These are phyloP conservation scores for Castanea crenata DNA, from an alignment of 306 rosid species.

Conservation along the genomic window DNA sequence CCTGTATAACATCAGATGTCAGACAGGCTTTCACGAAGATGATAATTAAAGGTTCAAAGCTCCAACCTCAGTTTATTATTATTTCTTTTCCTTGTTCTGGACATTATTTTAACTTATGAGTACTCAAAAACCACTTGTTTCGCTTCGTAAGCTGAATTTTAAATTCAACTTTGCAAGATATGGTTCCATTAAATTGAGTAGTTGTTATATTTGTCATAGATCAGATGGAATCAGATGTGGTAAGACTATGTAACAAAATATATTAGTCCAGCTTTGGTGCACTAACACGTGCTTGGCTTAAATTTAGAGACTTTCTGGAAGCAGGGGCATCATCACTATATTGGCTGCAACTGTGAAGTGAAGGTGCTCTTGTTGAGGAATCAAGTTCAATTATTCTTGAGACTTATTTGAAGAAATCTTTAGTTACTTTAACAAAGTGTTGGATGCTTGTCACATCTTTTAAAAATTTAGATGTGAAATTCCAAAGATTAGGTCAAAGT, in stretches of 20 bases:
- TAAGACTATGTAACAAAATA: slow-evolving; percentile 20
- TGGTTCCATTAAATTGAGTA: slow-evolving; percentile 30
- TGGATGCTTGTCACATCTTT: slow-evolving; percentile 69
- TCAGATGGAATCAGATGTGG: slow-evolving; percentile 3
- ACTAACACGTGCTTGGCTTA: slow-evolving; percentile 31
- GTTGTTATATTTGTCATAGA: slow-evolving; percentile 24
- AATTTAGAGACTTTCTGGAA: slow-evolving; percentile 22
- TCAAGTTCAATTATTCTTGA: slow-evolving; percentile 52
- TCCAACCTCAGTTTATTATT: neutral
- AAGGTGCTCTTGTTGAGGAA: slow-evolving; percentile 39
- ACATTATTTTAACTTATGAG: neutral
- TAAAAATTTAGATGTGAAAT: slow-evolving; percentile 38
- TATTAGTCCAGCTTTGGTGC: slow-evolving; percentile 23
- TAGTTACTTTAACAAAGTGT: slow-evolving; percentile 48
- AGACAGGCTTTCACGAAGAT: neutral
- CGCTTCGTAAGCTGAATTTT: slow-evolving; percentile 23
- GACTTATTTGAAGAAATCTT: slow-evolving; percentile 37
- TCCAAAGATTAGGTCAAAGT: slow-evolving; percentile 52
- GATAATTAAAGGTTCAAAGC: neutral
- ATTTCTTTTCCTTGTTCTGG: neutral
- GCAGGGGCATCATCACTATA: slow-evolving; percentile 23
- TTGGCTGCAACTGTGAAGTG: slow-evolving; percentile 22
- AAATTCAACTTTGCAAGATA: slow-evolving; percentile 13
- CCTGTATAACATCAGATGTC: neutral
- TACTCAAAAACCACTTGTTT: slow-evolving; percentile 31